Evolutionary conservation across 805 yeast genomes (phyloP).

Genomic region (Candida ovalis): DNA sequence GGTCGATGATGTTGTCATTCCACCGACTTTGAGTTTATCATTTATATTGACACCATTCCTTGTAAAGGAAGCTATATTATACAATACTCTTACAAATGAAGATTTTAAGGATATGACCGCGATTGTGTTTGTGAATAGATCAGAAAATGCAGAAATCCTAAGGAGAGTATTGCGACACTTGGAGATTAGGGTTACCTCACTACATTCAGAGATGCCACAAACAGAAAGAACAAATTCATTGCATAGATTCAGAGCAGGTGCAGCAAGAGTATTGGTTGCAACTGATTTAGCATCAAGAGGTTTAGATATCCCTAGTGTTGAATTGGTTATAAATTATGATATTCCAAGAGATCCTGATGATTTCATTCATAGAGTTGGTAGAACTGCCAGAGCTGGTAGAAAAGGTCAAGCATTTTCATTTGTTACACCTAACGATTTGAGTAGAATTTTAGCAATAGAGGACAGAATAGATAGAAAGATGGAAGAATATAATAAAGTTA

Average conservation of each 20-base stretch:
- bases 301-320: constrained; percentile 78
- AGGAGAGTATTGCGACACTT: constrained; percentile 70
- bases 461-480: constrained; percentile 76
- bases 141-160: constrained; percentile 83
- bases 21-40: constrained; percentile 59
- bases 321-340: constrained; percentile 72
- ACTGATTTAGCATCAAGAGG: constrained; percentile 96
- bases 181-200: constrained; percentile 79
- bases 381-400: constrained; percentile 97
- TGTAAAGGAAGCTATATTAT: constrained; percentile 86
- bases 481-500: constrained; percentile 66
- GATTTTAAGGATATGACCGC: constrained; percentile 64
- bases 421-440: constrained; percentile 82
- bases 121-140: constrained; percentile 87
- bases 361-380: constrained; percentile 84
- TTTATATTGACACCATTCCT: constrained; percentile 80
- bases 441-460: constrained; percentile 80
- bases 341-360: constrained; percentile 84
- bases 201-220: constrained; percentile 95
- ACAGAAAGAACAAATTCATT: constrained; percentile 84
- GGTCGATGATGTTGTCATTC: constrained; percentile 75
- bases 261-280: constrained; percentile 88
- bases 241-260: constrained; percentile 90
- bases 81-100: constrained; percentile 59
- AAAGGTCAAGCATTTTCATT: constrained; percentile 79